phyloP scores from a whole-genome alignment of 768 basidiomycete genomes.

The Pleurotus pulmonarius region DNA sequence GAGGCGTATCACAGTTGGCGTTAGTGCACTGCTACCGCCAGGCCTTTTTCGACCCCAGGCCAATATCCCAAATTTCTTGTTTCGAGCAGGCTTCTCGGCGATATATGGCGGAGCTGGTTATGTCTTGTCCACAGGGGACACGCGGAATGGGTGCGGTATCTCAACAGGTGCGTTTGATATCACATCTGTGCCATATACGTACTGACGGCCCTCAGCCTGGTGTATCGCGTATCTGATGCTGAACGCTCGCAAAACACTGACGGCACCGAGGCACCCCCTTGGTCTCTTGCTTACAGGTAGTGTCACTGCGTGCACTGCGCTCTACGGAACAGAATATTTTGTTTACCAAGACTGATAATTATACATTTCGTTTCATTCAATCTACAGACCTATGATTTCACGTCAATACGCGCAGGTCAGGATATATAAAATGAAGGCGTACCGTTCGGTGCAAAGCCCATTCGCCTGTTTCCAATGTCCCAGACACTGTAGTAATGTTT shows the following conservation, averaged over 20 bases:
- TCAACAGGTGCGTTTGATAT: constrained; percentile 7
- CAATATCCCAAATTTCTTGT: constrained; percentile 11
- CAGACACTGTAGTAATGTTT: constrained; percentile 62
- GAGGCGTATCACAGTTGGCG: background rate
- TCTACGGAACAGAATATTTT: constrained; percentile 14
- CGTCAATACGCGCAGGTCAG: background rate
- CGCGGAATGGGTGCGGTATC: constrained; percentile 11
- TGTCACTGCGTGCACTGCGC: constrained; percentile 7
- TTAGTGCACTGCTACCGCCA: constrained; percentile 5
- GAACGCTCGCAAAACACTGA: constrained; percentile 8
- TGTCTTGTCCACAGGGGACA: constrained; percentile 9
- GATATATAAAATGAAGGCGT: background rate
- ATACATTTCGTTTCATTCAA: background rate
- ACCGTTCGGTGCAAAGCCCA: constrained; percentile 45
- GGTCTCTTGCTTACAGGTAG: constrained; percentile 9
- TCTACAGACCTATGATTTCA: background rate
- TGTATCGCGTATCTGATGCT: constrained; percentile 11
- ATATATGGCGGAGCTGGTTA: constrained; percentile 9
- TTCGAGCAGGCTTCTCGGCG: constrained; percentile 9
- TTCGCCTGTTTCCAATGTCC: constrained; percentile 44
- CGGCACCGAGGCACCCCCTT: constrained; percentile 8
- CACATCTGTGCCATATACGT: background rate
- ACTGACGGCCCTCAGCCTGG: constrained; percentile 6
- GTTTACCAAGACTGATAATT: constrained; percentile 10
- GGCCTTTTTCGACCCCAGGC: background rate